Evolutionary conservation across 2,329 filamentous ascomycete genomes (phyloP).

Genomic region (Fusarium torulosum): DNA sequence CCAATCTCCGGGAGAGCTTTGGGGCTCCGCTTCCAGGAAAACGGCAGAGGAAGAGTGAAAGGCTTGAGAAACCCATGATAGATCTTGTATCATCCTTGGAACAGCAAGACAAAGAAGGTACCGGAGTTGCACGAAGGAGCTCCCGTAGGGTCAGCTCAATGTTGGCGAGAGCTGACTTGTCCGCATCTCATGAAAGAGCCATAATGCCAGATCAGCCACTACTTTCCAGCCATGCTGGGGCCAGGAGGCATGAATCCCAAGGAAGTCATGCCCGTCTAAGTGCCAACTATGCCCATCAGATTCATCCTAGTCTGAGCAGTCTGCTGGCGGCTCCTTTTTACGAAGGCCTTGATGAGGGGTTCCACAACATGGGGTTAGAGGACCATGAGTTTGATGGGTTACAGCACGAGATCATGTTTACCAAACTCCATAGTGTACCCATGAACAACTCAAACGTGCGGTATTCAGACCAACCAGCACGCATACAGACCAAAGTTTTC

Average conservation of each 20-base stretch:
- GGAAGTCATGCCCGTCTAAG: slow-evolving; percentile 57
- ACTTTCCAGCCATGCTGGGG: slow-evolving; percentile 56
- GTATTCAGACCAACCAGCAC: slow-evolving; percentile 67
- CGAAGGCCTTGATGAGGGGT: slow-evolving; percentile 76
- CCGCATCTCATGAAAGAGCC: slow-evolving; percentile 83
- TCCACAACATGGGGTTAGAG: slow-evolving; percentile 78
- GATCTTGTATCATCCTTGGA: slow-evolving; percentile 80
- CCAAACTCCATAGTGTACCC: slow-evolving; percentile 76
- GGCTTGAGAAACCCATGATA: slow-evolving; percentile 65
- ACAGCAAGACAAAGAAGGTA: slow-evolving; percentile 69
- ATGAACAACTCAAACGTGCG: slow-evolving; percentile 71
- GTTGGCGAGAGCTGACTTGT: slow-evolving; percentile 87
- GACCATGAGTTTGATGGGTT: slow-evolving; percentile 79
- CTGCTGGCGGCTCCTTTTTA: slow-evolving; percentile 78
- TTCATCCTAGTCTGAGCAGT: slow-evolving; percentile 68
- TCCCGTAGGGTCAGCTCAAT: slow-evolving; percentile 90
- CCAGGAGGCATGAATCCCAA: slow-evolving; percentile 79
- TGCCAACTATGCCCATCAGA: slow-evolving; percentile 59
- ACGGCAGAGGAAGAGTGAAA: slow-evolving; percentile 65
- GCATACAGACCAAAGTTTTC: slow-evolving; percentile 72
- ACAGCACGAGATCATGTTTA: slow-evolving; percentile 77
- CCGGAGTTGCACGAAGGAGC: slow-evolving; percentile 67
- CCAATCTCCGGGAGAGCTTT: slow-evolving; percentile 82
- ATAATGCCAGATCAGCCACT: slow-evolving; percentile 78
- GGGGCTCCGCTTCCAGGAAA: slow-evolving; percentile 69